Conservation (phyloP, 192 early-diverging fungal species). For the Glomus cerebriforme region DNA sequence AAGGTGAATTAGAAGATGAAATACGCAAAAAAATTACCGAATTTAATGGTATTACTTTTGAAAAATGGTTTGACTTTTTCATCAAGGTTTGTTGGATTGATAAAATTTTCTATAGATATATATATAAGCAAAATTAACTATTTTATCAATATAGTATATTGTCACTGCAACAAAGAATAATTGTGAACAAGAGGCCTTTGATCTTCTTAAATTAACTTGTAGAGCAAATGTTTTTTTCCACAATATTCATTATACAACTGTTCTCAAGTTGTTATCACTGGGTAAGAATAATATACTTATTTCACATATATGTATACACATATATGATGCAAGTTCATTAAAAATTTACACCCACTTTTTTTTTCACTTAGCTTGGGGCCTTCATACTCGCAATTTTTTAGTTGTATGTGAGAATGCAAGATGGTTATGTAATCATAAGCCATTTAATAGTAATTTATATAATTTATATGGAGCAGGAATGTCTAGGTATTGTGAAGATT, state of each 20-base stretch:
- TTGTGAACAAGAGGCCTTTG: conserved; percentile 57
- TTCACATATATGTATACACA: background rate
- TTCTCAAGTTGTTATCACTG: conserved; percentile 56
- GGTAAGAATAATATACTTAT: conserved; percentile 44
- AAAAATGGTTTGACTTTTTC: conserved; percentile 68
- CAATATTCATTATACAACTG: conserved; percentile 39
- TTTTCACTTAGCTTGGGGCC: conserved; percentile 37
- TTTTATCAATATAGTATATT: conserved; percentile 61
- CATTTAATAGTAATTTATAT: conserved; percentile 46
- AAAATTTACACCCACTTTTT: background rate
- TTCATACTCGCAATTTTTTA: conserved; percentile 32
- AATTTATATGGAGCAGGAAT: conserved; percentile 51
- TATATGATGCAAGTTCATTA: background rate
- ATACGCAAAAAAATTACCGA: conserved; percentile 21
- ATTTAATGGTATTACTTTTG: conserved; percentile 48
- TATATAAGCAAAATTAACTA: no score
- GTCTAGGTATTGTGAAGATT: conserved; percentile 39
- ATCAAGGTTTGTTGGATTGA: conserved; percentile 57
- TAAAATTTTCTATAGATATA: no score
- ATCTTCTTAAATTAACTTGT: conserved; percentile 51
- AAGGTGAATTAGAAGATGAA: conserved; percentile 19
- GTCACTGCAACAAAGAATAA: conserved; percentile 51
- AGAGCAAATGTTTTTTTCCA: conserved; percentile 67
- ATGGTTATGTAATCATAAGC: conserved; percentile 44
- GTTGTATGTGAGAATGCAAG: conserved; percentile 41